Evolutionary conservation across 495 filamentous ascomycete species (phyloP), one percentile per base, ranked within the genome.

Genomic region (Aspergillus haitiensis): DNA sequence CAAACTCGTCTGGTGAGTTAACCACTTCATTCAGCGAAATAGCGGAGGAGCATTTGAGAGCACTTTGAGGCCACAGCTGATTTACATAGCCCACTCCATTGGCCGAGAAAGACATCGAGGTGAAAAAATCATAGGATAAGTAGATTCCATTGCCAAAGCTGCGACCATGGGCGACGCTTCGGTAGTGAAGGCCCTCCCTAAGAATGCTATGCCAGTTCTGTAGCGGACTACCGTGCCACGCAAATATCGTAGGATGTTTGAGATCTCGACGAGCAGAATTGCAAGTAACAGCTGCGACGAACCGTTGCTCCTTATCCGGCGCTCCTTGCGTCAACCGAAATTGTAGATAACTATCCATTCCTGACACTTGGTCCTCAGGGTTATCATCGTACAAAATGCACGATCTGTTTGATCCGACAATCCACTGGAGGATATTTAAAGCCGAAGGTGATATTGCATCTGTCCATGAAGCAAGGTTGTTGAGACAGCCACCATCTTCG

Each of bases 201-300:
- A 98, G 81, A 59, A 98, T 98, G 62, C 84, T 88, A 70, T 97
- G 93, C 93, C 93, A 98, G 66, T 95, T 97, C 0, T 60, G 40
- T 2, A 96, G 58, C 0, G 74, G 70, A 64, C 91, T 95, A 5
- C 93, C 93, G 69, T 94, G 91, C 82, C 86, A 96, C 2, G 89
- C 90, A 68, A 93, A 93, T 2, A 95, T 64, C 0, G 91, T 91
- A 0, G 91, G 88, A 61, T 86, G 72, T 27, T 67, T 64, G 8
- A 60, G 44, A 7, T 76, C 72, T 12, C 78, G 61, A 2, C 71
- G 67, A 11, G 65, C 54, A 0, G 78, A 70, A 3, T 81, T 71
- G 5, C 78, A 68, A 21, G 80, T 75, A 0, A 96, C 79, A 6
- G 86, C 82, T 27, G 83, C 68, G 5, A 87, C 72, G 68, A 98